Base-by-base conservation (phyloP, 2,329 filamentous ascomycete species). In the Colletotrichum simmondsii region DNA sequence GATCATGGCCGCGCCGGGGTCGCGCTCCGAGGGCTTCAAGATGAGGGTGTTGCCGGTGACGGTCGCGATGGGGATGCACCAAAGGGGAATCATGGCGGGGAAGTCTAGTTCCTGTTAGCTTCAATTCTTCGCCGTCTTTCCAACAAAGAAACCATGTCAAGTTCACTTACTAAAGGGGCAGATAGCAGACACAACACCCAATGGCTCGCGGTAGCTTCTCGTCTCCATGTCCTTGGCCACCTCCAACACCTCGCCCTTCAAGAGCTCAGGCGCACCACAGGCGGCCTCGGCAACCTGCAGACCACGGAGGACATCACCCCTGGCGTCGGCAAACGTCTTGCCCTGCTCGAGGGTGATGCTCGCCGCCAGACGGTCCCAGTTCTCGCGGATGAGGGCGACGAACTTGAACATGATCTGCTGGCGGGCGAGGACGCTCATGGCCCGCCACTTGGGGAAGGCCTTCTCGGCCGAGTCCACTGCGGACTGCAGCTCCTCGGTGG, bases 151-250 rank as follows among this genome's bases (percentile, higher is more conserved):
- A 8, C 6, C 24, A 37, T 24, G 6, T 32, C 3, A 12, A 8
- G 5, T 28, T 26, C 57, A 85, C 92, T 82, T 81, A 94, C 92
- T 97, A 81, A 97, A 97, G 2, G 94, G 94, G 87, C 94, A 97
- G 77, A 97, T 97, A 71, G 94, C 93, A 71, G 94, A 93, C 56
- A 93, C 92, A 42, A 97, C 92, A 68, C 94, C 94, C 79, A 97
- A 84, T 72, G 94, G 93, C 87, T 97, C 94, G 74, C 91, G 90
- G 82, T 97, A 97, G 72, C 90, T 93, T 80, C 93, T 87, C 35
- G 94, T 97, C 87, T 97, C 94, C 94, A 97, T 97, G 79, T 97
- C 94, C 87, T 94, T 95, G 67, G 94, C 90, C 14, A 97, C 94
- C 86, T 97, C 94, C 42, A 97, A 87, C 57, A 97, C 88, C 85